A percentile compares a stretch with the other conserved stretches of the same genome.
phyloP scores from a whole-genome alignment of 257 asterid genomes.

The Prunella vulgaris region DNA sequence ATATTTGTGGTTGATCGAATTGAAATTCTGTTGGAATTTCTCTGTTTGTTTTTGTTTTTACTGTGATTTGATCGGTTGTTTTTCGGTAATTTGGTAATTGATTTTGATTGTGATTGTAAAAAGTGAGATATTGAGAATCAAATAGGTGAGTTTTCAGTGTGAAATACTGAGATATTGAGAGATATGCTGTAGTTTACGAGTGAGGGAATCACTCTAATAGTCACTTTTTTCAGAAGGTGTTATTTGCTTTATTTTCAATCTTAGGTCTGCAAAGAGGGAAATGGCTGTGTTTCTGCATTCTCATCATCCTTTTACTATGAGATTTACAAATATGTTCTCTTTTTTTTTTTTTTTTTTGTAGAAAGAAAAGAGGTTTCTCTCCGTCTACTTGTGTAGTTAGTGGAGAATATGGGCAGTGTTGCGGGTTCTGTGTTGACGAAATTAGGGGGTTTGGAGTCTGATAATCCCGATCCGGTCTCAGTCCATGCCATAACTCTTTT shows the following conservation, averaged over 20 bases:
- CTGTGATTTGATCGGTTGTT: background rate
- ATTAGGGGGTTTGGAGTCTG: conserved; percentile 9
- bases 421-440: conserved; percentile 12
- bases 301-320: too few relatives aligned
- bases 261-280: too few relatives aligned
- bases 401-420: conserved; percentile 13
- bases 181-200: too few relatives aligned
- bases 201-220: too few relatives aligned
- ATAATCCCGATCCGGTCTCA: conserved; percentile 20
- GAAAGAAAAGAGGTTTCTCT: background rate
- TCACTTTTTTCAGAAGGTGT: too few relatives aligned
- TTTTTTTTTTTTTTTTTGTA: background rate
- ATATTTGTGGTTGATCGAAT: background rate
- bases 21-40: background rate
- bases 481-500: conserved; percentile 44
- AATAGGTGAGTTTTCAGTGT: background rate
- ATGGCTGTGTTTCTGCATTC: too few relatives aligned
- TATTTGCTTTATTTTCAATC: too few relatives aligned
- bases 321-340: background rate
- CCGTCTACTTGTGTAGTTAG: background rate
- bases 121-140: background rate
- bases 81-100: background rate
- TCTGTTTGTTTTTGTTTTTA: background rate
- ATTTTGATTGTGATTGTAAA: background rate
- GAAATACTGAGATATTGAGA: background rate